Evolutionary conservation across 345 rosid species (phyloP), one percentile per base, ranked within the genome.

Genomic region (Hibiscus tridactylites): DNA sequence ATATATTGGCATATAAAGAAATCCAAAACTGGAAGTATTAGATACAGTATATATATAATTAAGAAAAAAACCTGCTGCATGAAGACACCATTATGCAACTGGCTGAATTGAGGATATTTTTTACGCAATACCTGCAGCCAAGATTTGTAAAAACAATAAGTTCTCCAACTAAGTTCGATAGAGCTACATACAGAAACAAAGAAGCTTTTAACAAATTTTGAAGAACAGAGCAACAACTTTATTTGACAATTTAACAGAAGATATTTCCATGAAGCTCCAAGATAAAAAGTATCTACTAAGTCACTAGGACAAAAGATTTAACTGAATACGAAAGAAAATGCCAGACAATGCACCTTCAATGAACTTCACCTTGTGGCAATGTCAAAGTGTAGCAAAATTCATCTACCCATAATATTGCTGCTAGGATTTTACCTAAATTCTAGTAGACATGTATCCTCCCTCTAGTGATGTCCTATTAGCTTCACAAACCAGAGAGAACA

Each of bases 41-140:
- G 35, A 35, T 29, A 60, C n/a, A 28, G 64, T 28, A 60, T 12
- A 21, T 21, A 21, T 21, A 28, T 60, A 11, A 59, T 1, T 59
- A 24, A 53, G 28, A 9, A 52, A 68, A 68, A 50, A 66, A 92
- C 97, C 98, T 90, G 99, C 77, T 95, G 98, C 99, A 95, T 95
- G 90, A 86, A 87, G 75, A 77, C 80, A 78, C 94, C 96, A 84
- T 95, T 95, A 29, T 92, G 97, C 88, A 87, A 73, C 79, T 92
- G 98, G 35, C 97, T 91, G 62, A 92, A 96, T 72, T 91, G 99
- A 73, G 99, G 99, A 79, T 84, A 91, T 72, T 95, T 95, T 75
- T 92, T 92, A 44, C 90, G 94, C 83, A 95, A 78, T 61, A 87
- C 81, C 98, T 95, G 91, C 74, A 81, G 75, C 61, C 6, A 74